Evolutionary conservation across 1,284 basidiomycete species (phyloP).

Genomic region (Cryptococcus sp.): DNA sequence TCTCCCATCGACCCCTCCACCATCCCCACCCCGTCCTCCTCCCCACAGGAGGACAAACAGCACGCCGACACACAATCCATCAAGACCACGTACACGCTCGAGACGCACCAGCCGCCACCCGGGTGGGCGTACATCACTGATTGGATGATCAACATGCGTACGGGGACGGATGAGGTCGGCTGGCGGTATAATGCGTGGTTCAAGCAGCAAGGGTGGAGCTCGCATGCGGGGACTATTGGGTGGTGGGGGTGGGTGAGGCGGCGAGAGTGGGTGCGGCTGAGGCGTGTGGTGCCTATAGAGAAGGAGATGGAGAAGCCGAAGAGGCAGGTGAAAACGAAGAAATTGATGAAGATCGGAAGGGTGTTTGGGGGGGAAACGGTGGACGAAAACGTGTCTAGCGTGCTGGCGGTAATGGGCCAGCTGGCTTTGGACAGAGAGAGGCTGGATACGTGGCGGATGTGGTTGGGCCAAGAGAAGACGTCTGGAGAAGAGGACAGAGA

Average conservation of each 20-base stretch:
- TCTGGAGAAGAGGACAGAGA: conserved; percentile 1
- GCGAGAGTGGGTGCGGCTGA: conserved; percentile 46
- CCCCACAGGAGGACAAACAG: neutral
- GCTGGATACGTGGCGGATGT: conserved; percentile 32
- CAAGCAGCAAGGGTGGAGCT: conserved; percentile 37
- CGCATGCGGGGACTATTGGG: conserved; percentile 35
- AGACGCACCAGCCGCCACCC: conserved; percentile 45
- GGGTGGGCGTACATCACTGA: conserved; percentile 48
- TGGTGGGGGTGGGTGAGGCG: conserved; percentile 49
- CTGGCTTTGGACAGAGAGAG: conserved; percentile 37
- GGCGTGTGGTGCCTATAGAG: conserved; percentile 12
- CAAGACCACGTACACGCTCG: conserved; percentile 44
- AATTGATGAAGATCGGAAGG: conserved; percentile 6
- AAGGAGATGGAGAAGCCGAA: conserved; percentile 7
- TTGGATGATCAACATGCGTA: conserved; percentile 51
- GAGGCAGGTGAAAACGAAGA: neutral
- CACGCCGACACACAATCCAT: conserved; percentile 24
- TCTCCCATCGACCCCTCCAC: neutral
- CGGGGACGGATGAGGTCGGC: conserved; percentile 48
- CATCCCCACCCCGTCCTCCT: neutral
- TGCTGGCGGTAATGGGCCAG: conserved; percentile 22
- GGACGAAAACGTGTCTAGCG: conserved; percentile 12
- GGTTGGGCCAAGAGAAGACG: conserved; percentile 22
- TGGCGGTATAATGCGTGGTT: conserved; percentile 51
- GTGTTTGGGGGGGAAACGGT: conserved; percentile 11